A percentile compares a stretch with the other conserved stretches of the same genome.
Conservation (phyloP, 176 grass and related monocot species). For the Leersia perrieri region DNA sequence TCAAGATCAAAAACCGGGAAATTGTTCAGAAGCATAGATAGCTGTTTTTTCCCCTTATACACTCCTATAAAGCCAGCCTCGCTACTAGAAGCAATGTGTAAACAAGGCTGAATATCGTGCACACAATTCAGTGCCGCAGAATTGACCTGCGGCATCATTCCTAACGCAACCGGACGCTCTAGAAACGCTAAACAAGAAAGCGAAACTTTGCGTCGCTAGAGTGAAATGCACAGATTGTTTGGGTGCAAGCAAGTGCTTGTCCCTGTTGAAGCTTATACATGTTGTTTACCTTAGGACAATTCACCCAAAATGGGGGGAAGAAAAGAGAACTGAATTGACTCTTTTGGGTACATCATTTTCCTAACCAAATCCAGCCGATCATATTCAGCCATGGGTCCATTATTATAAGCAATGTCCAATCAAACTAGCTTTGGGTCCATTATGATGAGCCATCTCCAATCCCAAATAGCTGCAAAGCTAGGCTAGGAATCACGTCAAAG, state of each 20-base stretch:
- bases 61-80: no score
- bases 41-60: no score
- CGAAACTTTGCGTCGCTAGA: neutral
- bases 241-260: slow-evolving; percentile 20
- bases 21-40: no score
- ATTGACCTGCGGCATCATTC: neutral
- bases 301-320: neutral
- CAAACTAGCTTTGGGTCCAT: neutral
- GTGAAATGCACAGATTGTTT: neutral
- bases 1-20: no score
- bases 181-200: neutral
- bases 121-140: neutral
- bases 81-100: no score
- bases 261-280: neutral
- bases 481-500: neutral
- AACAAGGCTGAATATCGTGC: neutral
- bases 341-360: neutral
- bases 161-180: neutral
- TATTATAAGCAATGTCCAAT: neutral
- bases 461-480: neutral
- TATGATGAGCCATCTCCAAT: neutral
- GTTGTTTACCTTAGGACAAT: neutral
- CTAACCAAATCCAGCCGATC: neutral
- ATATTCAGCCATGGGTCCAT: neutral
- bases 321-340: neutral